phyloP scores from a whole-genome alignment of 495 filamentous ascomycete genomes.

The Choiromyces venosus region DNA sequence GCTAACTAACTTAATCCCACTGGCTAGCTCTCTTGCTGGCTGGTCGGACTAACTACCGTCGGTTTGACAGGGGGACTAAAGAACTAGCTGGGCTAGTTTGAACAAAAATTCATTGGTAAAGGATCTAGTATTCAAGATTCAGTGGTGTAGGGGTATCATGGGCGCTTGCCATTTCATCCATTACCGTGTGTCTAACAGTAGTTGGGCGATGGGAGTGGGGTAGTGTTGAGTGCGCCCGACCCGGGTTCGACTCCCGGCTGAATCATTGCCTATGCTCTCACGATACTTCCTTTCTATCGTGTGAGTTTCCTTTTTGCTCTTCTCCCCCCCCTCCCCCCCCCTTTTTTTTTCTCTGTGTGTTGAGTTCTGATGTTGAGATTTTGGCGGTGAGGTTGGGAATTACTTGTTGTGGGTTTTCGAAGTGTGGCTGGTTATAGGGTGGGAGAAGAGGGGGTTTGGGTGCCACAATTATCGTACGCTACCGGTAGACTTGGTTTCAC shows the following conservation, averaged over 20 bases:
- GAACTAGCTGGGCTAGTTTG: conserved; percentile 1
- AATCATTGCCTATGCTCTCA: no score
- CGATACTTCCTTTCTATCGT: no score
- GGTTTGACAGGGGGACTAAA: conserved; percentile 6
- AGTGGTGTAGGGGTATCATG: conserved; percentile 29
- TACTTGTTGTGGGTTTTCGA: neutral
- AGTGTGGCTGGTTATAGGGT: neutral
- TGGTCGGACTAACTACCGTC: neutral
- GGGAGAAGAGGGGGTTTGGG: neutral
- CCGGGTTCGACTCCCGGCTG: conserved; percentile 28
- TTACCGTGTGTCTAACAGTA: neutral
- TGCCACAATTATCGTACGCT: neutral
- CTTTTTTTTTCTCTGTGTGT: no score
- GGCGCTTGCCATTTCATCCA: conserved; percentile 23
- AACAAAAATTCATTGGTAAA: neutral
- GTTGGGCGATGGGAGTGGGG: conserved; percentile 9
- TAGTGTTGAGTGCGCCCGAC: conserved; percentile 26
- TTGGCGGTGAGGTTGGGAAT: neutral
- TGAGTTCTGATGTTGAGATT: neutral
- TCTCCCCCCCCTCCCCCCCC: neutral
- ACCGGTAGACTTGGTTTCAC: neutral
- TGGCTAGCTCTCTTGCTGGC: neutral
- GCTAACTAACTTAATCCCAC: neutral
- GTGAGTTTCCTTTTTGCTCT: neutral
- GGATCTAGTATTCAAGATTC: conserved; percentile 12